Base-by-base conservation (phyloP, 108 stramenopile genomes). In the Stephanodiscus minutulus region DNA sequence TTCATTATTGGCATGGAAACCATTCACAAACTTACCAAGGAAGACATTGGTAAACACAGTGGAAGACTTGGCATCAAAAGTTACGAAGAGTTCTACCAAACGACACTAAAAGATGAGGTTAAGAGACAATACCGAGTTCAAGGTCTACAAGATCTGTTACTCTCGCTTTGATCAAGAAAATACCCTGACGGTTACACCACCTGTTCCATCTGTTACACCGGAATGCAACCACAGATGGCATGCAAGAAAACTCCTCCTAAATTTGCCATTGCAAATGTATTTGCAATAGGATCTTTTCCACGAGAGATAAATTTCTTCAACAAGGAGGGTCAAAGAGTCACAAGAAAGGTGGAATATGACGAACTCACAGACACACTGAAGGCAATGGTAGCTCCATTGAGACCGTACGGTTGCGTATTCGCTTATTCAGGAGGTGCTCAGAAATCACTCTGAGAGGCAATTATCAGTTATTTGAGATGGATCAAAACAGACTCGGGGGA, bases 401-500 rank as follows among this genome's bases (percentile, higher is more conserved):
- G 3, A 29, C 48, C 35, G 35, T n/a, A n/a, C n/a, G n/a, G n/a
- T n/a, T n/a, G n/a, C n/a, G n/a, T n/a, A n/a, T n/a, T n/a, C n/a
- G n/a, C 74, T 17, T 76, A 55, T 20, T 43, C 50, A 35, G 66
- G 61, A 37, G 60, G 74, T 22, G 20, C 25, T 15, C 74, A 76
- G 6, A 53, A 68, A n/a, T 56, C 20, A 10, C n/a, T n/a, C 37
- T 76, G 25, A 67, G 18, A n/a, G 66, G 66, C 39, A 47, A 76
- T 25, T 62, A 54, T 44, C 60, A 60, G 28, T 68, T 76, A 1
- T 76, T 68, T 53, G 49, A 61, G 25, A 28, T 62, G 20, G 52
- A 63, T 62, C 74, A 76, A 43, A 31, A 46, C 9, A 60, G 61
- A 10, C 15, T 76, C 17, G 74, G 66, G 12, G 74, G 74, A 12